phyloP scores from a whole-genome alignment of 768 basidiomycete genomes.

The Collybia sordida region DNA sequence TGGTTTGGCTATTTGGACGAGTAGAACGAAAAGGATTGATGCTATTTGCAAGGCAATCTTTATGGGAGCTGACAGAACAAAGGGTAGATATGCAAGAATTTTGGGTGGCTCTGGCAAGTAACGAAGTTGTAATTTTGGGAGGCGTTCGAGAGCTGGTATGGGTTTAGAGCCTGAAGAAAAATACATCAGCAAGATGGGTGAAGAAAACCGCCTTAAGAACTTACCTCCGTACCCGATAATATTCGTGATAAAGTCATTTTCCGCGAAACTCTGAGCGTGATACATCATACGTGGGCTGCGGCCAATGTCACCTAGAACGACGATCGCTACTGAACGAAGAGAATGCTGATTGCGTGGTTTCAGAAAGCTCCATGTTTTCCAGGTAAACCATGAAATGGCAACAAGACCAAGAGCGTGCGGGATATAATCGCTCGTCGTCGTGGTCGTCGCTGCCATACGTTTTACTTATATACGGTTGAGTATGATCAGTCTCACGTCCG shows the following conservation, averaged over 20 bases:
- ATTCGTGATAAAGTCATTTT: slow-evolving; percentile 72
- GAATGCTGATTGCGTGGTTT: slow-evolving; percentile 37
- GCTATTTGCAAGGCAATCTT: slow-evolving; percentile 75
- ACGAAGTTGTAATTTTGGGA: slow-evolving; percentile 62
- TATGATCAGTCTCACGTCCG: background rate
- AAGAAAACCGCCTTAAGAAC: slow-evolving; percentile 12
- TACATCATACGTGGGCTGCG: slow-evolving; percentile 99
- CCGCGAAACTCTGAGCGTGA: slow-evolving; percentile 90
- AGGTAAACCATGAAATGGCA: slow-evolving; percentile 25
- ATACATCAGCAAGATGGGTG: background rate
- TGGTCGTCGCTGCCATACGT: slow-evolving; percentile 6
- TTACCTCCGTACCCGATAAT: slow-evolving; percentile 86
- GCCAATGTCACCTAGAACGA: slow-evolving; percentile 95
- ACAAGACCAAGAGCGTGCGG: slow-evolving; percentile 5
- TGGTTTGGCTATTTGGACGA: slow-evolving; percentile 59
- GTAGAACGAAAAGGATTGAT: slow-evolving; percentile 59
- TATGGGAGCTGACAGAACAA: slow-evolving; percentile 73
- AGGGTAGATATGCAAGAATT: slow-evolving; percentile 54
- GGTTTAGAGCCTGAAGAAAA: slow-evolving; percentile 67
- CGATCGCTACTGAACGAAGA: slow-evolving; percentile 75
- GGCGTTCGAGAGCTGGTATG: slow-evolving; percentile 66
- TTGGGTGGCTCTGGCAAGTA: slow-evolving; percentile 68
- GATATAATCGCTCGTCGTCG: slow-evolving; percentile 5
- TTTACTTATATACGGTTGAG: background rate
- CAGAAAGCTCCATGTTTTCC: slow-evolving; percentile 31